phyloP scores from a whole-genome alignment of 768 basidiomycete species.

The Cystofilobasidium bisporidii region DNA sequence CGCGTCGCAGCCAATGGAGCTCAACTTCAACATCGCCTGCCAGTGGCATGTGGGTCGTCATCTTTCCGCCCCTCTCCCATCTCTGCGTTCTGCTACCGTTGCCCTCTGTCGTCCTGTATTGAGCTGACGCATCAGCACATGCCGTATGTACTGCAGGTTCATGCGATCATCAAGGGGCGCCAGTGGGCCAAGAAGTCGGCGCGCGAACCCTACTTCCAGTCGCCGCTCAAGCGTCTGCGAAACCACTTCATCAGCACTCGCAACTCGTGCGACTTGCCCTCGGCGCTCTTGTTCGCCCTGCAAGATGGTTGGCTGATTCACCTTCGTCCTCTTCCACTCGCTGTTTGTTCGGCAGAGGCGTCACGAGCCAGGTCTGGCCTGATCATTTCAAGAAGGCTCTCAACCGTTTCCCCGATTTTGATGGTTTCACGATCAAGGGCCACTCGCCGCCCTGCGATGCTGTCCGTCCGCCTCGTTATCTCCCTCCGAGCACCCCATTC shows the following conservation, averaged over 20 bases:
- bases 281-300: not conserved
- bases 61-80: no score
- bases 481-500: not conserved
- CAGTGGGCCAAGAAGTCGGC: not conserved
- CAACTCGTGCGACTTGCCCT: not conserved
- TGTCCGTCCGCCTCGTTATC: not conserved
- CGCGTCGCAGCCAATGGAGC: slow-evolving; percentile 3
- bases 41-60: slow-evolving; percentile 9
- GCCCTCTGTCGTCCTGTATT: not conserved
- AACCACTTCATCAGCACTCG: not conserved
- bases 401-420: not conserved
- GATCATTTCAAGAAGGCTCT: not conserved
- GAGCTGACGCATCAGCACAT: no score
- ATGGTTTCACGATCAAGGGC: not conserved
- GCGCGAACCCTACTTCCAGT: not conserved
- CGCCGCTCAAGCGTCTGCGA: not conserved
- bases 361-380: slow-evolving; percentile 5
- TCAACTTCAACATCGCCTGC: not conserved
- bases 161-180: slow-evolving; percentile 3
- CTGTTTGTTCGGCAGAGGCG: not conserved
- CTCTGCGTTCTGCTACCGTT: not conserved
- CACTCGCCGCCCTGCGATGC: not conserved
- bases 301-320: not conserved
- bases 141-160: not conserved
- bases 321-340: not conserved